These are phyloP conservation scores for Wallacemonas collosoma DNA, from an alignment of 208 protist species.

Conservation along the genomic window DNA sequence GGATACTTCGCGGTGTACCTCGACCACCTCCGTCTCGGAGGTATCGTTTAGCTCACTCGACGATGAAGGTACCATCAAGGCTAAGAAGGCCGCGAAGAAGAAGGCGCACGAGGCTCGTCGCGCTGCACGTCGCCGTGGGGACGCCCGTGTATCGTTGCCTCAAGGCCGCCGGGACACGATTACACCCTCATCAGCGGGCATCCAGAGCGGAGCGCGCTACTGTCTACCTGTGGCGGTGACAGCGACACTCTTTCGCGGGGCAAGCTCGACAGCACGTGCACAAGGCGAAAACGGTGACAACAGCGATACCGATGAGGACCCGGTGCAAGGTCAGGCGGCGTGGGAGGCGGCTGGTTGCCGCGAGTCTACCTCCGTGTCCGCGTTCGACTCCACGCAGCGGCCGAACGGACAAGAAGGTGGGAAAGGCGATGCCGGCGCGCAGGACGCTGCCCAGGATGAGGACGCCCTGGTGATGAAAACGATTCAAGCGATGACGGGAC, in stretches of 20 bases:
- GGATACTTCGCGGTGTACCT: too few relatives aligned
- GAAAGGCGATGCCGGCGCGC: not conserved
- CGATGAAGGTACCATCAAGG: constrained; percentile 13
- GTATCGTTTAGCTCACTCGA: constrained; percentile 10
- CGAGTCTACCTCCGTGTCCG: too few relatives aligned
- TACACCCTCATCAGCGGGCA: constrained; percentile 4
- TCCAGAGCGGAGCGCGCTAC: constrained; percentile 15
- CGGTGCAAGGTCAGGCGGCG: too few relatives aligned
- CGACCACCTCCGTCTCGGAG: not conserved
- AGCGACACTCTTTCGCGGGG: not conserved
- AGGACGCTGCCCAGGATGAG: constrained; percentile 5
- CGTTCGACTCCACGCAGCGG: too few relatives aligned
- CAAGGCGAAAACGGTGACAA: not conserved
- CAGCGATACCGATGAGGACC: not conserved
- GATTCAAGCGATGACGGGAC: not conserved
- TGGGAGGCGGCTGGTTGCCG: too few relatives aligned
- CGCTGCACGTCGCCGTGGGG: not conserved
- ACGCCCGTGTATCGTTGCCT: not conserved
- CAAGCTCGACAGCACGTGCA: not conserved
- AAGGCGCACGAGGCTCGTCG: not conserved
- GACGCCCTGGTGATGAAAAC: not conserved
- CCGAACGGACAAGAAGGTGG: too few relatives aligned
- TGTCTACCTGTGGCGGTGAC: not conserved
- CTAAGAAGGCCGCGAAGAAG: constrained; percentile 9
- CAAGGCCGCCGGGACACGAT: constrained; percentile 3